Evolutionary conservation across 805 yeast species (phyloP).

Genomic region (Cyberlindnera americana): DNA sequence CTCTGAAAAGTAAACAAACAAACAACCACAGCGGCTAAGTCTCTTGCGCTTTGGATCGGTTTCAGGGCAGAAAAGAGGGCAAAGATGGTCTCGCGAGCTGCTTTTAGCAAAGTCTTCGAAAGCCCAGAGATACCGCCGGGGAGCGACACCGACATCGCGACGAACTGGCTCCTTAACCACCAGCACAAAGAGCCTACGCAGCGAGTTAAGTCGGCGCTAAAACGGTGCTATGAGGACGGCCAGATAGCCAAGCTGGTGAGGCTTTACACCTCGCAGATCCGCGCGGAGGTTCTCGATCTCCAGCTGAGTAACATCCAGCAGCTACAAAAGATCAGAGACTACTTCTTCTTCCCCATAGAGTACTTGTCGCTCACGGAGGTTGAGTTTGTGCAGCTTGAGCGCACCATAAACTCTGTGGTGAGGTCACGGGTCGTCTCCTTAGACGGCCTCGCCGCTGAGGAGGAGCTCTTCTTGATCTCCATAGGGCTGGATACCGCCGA

Average conservation of each 20-base stretch:
- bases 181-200: conserved; percentile 23
- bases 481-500: conserved; percentile 22
- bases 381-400: conserved; percentile 15
- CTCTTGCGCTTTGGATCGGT: too few relatives aligned
- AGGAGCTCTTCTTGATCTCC: conserved; percentile 16
- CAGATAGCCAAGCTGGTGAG: conserved; percentile 9
- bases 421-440: conserved; percentile 9
- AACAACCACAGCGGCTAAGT: too few relatives aligned
- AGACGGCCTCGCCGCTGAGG: conserved; percentile 5
- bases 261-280: conserved; percentile 20
- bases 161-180: conserved; percentile 26
- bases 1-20: conserved; percentile 7
- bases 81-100: not conserved
- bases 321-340: conserved; percentile 18
- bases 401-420: conserved; percentile 19
- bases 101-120: conserved; percentile 15
- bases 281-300: conserved; percentile 9
- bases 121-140: conserved; percentile 20
- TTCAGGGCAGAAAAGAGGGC: not conserved
- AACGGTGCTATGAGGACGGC: conserved; percentile 9
- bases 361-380: conserved; percentile 15
- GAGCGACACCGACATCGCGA: conserved; percentile 21
- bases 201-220: conserved; percentile 22
- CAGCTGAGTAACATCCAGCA: conserved; percentile 5
- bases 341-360: conserved; percentile 21